Conservation (phyloP, 2,329 filamentous ascomycete species). For the Parastagonospora avenae region DNA sequence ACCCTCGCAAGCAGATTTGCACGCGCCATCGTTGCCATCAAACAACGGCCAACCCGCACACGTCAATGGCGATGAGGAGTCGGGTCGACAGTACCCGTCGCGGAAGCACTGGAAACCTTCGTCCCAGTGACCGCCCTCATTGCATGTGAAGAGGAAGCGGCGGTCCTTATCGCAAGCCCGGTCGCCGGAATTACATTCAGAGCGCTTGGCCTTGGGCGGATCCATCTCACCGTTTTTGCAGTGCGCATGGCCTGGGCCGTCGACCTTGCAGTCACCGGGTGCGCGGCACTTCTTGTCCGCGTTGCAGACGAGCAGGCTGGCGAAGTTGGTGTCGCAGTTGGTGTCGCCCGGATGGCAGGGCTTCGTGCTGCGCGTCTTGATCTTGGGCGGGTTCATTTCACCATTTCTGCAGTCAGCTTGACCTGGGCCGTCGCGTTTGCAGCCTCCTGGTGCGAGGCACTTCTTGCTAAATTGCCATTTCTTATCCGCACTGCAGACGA, state of each 20-base stretch:
- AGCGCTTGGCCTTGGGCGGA: background rate
- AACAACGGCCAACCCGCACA: conserved; percentile 3
- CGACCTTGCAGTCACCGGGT: background rate
- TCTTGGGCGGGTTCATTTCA: background rate
- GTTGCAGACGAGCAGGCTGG: background rate
- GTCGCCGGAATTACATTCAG: background rate
- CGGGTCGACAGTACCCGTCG: background rate
- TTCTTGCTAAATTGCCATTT: conserved; percentile 10
- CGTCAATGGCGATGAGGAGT: background rate
- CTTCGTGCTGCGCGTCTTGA: too few relatives aligned
- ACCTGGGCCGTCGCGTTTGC: conserved; percentile 2
- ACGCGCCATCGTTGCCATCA: background rate
- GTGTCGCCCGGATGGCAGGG: too few relatives aligned
- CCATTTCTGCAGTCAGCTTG: conserved; percentile 9
- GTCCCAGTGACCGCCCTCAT: background rate
- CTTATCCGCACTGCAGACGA: conserved; percentile 3
- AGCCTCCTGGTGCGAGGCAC: conserved; percentile 10
- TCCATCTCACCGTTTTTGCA: background rate
- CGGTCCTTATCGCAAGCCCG: conserved; percentile 3
- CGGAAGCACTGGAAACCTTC: background rate
- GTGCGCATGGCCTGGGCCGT: background rate
- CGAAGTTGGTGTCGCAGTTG: too few relatives aligned
- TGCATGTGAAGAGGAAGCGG: conserved; percentile 4
- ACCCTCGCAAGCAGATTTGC: conserved; percentile 1
- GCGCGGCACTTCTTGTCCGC: background rate